These are phyloP conservation scores for Acer saccharum DNA, from an alignment of 345 rosid species.

Conservation along the genomic window DNA sequence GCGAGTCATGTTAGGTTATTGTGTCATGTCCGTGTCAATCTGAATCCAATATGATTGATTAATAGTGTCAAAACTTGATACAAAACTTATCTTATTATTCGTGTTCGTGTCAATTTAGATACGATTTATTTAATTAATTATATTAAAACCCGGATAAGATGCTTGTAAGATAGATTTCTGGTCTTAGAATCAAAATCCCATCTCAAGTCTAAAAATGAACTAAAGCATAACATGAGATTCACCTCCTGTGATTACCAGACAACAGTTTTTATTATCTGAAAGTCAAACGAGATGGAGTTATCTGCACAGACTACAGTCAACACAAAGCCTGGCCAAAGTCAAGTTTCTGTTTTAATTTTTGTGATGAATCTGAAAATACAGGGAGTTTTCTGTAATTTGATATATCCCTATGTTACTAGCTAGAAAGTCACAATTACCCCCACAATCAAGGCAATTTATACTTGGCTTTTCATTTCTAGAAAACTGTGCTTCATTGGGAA, in stretches of 20 bases:
- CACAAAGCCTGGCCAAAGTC: conserved; percentile 8
- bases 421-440: conserved; percentile 20
- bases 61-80: background rate
- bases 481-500: conserved; percentile 16
- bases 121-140: no score
- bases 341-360: background rate
- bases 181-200: background rate
- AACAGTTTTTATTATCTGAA: background rate
- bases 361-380: conserved; percentile 8
- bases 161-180: background rate
- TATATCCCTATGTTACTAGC: background rate
- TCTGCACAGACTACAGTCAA: conserved; percentile 29
- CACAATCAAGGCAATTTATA: background rate
- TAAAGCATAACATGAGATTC: background rate
- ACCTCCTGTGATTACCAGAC: background rate
- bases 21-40: no score
- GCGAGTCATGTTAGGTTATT: no score
- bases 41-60: background rate
- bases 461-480: conserved; percentile 8
- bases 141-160: background rate
- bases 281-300: conserved; percentile 24
- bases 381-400: conserved; percentile 23
- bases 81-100: no score
- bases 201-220: background rate
- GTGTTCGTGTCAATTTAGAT: background rate